phyloP scores from a whole-genome alignment of 2,329 filamentous ascomycete genomes.

The Daldinia sp. region DNA sequence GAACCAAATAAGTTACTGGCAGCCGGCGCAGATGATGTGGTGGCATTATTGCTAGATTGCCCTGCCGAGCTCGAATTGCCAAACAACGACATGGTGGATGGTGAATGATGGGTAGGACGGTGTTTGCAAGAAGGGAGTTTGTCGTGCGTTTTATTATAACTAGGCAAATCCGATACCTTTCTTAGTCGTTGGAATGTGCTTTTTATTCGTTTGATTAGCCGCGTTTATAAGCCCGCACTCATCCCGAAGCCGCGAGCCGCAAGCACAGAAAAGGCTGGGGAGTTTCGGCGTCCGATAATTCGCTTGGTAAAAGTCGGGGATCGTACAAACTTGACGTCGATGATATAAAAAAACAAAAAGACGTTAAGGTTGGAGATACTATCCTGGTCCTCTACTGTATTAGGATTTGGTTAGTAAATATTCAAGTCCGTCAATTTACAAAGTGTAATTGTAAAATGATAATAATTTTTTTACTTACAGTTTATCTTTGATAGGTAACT shows the following conservation, averaged over 20 bases:
- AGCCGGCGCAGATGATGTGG: constrained; percentile 50
- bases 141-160: background rate
- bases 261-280: constrained; percentile 19
- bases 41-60: constrained; percentile 48
- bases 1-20: constrained; percentile 46
- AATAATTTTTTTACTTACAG: constrained; percentile 12
- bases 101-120: too few relatives aligned
- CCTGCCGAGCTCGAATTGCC: constrained; percentile 43
- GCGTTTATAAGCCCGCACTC: constrained; percentile 29
- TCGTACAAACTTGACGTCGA: constrained; percentile 13
- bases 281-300: constrained; percentile 15
- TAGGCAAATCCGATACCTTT: background rate
- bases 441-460: background rate
- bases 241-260: constrained; percentile 31
- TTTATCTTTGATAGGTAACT: constrained; percentile 3
- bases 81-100: constrained; percentile 50
- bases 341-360: background rate
- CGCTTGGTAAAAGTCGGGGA: background rate
- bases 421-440: background rate
- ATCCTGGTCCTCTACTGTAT: background rate
- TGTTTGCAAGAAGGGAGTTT: constrained; percentile 13
- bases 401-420: background rate
- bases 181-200: constrained; percentile 37
- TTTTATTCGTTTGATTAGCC: constrained; percentile 28
- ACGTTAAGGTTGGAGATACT: background rate